Percentiles rank a stretch among this genome's conserved stretches.
phyloP scores from a whole-genome alignment of 768 basidiomycete genomes.

The Cyathus striatus region DNA sequence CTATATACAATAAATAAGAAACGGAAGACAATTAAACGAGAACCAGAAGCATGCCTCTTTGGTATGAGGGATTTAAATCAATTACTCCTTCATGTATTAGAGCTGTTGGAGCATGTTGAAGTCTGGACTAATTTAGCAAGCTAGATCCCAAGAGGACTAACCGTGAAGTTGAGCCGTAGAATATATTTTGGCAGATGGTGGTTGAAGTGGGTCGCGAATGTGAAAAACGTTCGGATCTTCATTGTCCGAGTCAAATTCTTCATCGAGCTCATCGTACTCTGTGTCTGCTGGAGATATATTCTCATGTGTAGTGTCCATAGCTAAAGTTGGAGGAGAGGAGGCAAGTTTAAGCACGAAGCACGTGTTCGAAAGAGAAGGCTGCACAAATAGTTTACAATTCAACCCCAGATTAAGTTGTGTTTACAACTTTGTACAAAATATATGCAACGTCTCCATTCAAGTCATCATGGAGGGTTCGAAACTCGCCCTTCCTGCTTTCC shows the following conservation, averaged over 20 bases:
- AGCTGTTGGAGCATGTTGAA: conserved; percentile 24
- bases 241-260: conserved; percentile 33
- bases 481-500: conserved; percentile 58
- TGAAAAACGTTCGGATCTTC: conserved; percentile 36
- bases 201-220: conserved; percentile 34
- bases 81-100: conserved; percentile 67
- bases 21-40: not conserved
- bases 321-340: too few relatives aligned
- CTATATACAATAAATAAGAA: conserved; percentile 25
- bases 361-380: too few relatives aligned
- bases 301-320: too few relatives aligned
- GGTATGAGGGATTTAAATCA: conserved; percentile 68
- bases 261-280: conserved; percentile 45
- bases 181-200: conserved; percentile 32
- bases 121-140: too few relatives aligned
- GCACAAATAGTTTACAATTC: too few relatives aligned
- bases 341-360: too few relatives aligned
- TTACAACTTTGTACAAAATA: too few relatives aligned
- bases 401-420: too few relatives aligned
- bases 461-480: too few relatives aligned
- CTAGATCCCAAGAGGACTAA: conserved; percentile 26
- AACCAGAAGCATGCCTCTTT: conserved; percentile 46
- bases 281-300: not conserved
- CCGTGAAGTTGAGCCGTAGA: conserved; percentile 43
- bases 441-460: too few relatives aligned